phyloP scores from a whole-genome alignment of 495 filamentous ascomycete species.

The Hypomontagnella submonticulosa region DNA sequence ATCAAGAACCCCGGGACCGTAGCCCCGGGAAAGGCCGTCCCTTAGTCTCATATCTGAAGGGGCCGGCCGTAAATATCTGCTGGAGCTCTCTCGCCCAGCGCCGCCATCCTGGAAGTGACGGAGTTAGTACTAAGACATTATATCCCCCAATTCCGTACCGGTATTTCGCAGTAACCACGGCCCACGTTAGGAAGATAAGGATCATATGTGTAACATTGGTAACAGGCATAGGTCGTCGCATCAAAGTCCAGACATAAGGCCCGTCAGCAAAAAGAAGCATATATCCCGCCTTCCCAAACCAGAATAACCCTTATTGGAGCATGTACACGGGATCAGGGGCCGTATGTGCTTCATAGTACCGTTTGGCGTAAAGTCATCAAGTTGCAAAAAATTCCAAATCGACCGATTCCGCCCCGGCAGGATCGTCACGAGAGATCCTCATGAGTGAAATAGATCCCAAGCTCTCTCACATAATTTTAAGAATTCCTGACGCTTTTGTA shows the following conservation, averaged over 20 bases:
- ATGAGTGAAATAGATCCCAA: constrained; percentile 98
- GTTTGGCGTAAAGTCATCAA: constrained; percentile 40
- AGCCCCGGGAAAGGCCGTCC: constrained; percentile 4
- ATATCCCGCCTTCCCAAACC: constrained; percentile 30
- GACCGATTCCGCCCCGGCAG: constrained; percentile 19
- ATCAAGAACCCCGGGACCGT: constrained; percentile 22
- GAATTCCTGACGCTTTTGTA: constrained; percentile 95
- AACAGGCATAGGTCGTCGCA: constrained; percentile 23
- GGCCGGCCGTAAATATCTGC: constrained; percentile 7
- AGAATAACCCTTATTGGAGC: constrained; percentile 30
- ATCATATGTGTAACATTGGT: constrained; percentile 30
- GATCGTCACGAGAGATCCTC: constrained; percentile 52
- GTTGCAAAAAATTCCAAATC: constrained; percentile 38
- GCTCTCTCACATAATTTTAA: constrained; percentile 84
- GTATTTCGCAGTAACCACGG: constrained; percentile 4
- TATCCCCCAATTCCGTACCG: constrained; percentile 29
- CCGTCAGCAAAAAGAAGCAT: constrained; percentile 32
- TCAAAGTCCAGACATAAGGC: constrained; percentile 10
- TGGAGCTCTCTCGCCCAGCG: constrained; percentile 6
- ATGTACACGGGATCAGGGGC: constrained; percentile 35
- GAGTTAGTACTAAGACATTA: constrained; percentile 40
- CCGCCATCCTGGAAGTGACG: constrained; percentile 18
- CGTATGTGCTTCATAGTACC: constrained; percentile 41
- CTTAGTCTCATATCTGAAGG: constrained; percentile 5
- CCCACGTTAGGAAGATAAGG: constrained; percentile 23